Conservation (phyloP, 495 filamentous ascomycete species). For the Xylaria nigripes region DNA sequence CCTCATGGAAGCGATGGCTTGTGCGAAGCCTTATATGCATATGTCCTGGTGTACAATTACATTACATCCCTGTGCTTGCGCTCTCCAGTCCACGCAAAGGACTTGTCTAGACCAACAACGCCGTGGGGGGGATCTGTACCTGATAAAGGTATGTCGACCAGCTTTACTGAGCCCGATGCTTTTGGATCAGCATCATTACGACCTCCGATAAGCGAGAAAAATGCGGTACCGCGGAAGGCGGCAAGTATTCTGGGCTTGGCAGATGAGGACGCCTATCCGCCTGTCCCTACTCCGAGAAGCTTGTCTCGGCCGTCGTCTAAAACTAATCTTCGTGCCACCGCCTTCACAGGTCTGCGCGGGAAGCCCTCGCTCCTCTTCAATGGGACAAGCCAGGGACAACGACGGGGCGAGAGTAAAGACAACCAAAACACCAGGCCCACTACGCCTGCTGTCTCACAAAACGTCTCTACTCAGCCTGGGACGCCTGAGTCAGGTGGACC, state of each 20-base stretch:
- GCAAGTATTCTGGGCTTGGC: conserved; percentile 34
- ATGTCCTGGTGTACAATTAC: conserved; percentile 56
- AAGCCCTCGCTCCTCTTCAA: conserved; percentile 3
- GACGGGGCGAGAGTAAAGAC: conserved; percentile 2
- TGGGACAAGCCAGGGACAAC: conserved; percentile 1
- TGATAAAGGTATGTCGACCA: neutral
- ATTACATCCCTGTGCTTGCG: conserved; percentile 37
- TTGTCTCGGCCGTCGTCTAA: neutral
- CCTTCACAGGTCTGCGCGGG: neutral
- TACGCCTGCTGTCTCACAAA: neutral
- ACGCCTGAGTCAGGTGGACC: conserved; percentile 7
- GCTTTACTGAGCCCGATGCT: neutral
- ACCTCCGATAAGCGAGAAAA: conserved; percentile 11
- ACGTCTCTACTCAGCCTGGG: neutral
- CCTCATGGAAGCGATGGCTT: conserved; percentile 45
- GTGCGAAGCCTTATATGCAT: conserved; percentile 56
- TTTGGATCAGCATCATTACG: neutral
- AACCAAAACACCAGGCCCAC: neutral
- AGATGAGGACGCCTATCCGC: conserved; percentile 1
- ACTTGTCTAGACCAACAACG: conserved; percentile 14
- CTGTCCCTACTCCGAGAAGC: neutral
- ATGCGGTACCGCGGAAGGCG: conserved; percentile 32
- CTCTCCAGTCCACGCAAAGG: conserved; percentile 11
- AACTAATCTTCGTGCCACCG: neutral
- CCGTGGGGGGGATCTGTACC: conserved; percentile 8